Evolutionary conservation across 2,329 filamentous ascomycete genomes (phyloP).

Genomic region (Botrytis cinerea): DNA sequence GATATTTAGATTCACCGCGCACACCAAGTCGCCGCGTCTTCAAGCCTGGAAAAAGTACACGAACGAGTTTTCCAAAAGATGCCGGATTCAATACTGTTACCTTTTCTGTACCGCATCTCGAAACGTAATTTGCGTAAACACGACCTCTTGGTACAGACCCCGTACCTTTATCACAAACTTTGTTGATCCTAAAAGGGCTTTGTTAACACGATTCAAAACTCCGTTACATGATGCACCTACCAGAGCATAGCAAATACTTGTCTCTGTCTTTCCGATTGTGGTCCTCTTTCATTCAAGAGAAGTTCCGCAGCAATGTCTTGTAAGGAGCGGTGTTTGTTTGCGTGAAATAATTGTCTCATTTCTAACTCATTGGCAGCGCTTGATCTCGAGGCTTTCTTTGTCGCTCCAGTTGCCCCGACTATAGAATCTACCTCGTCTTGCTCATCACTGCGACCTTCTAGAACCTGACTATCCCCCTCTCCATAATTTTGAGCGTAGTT

Average conservation of each 20-base stretch:
- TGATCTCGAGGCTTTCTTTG: conserved; percentile 62
- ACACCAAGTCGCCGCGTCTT: conserved; percentile 91
- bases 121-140: conserved; percentile 95
- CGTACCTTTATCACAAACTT: conserved; percentile 71
- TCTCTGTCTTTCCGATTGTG: conserved; percentile 79
- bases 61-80: conserved; percentile 95
- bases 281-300: conserved; percentile 76
- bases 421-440: conserved; percentile 59
- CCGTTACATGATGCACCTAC: conserved; percentile 50
- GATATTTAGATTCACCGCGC: conserved; percentile 96
- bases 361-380: conserved; percentile 81
- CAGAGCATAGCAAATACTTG: conserved; percentile 89
- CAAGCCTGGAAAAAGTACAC: conserved; percentile 92
- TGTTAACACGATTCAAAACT: conserved; percentile 23
- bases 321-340: conserved; percentile 66
- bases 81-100: conserved; percentile 95
- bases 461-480: conserved; percentile 59
- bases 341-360: conserved; percentile 72
- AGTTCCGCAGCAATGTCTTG: conserved; percentile 75
- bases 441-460: conserved; percentile 57
- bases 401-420: conserved; percentile 47
- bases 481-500: conserved; percentile 57
- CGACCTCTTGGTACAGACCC: conserved; percentile 88
- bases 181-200: conserved; percentile 61
- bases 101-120: conserved; percentile 85